These are phyloP conservation scores for Casuarina cunninghamiana DNA, from an alignment of 306 rosid genomes.

Conservation along the genomic window DNA sequence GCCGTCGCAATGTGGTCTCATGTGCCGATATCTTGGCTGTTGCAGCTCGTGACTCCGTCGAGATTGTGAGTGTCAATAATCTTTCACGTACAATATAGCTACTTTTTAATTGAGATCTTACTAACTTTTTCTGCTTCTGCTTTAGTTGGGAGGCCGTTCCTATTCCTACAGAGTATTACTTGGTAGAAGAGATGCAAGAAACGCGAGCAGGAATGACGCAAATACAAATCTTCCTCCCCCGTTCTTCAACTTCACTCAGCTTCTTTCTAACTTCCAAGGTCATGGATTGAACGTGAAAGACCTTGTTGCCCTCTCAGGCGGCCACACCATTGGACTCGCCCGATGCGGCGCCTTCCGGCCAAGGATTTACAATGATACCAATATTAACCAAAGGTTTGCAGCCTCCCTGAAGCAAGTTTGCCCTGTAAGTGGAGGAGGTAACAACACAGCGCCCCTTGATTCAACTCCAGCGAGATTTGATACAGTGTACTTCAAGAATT, in stretches of 20 bases:
- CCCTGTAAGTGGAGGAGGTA: constrained; percentile 30
- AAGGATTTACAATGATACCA: constrained; percentile 37
- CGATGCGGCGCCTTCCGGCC: constrained; percentile 26
- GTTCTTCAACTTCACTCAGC: constrained; percentile 30
- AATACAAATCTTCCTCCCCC: constrained; percentile 33
- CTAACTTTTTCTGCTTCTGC: neutral
- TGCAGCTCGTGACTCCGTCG: constrained; percentile 47
- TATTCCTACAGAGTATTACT: constrained; percentile 20
- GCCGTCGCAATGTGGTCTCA: constrained; percentile 30
- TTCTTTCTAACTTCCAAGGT: constrained; percentile 36
- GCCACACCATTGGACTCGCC: constrained; percentile 37
- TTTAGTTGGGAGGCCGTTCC: constrained; percentile 28
- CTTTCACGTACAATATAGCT: neutral
- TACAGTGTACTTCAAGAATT: constrained; percentile 30
- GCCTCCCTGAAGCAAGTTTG: constrained; percentile 9
- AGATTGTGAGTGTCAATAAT: constrained; percentile 20
- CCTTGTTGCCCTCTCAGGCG: constrained; percentile 34
- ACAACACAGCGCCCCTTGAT: constrained; percentile 22
- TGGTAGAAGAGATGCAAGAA: constrained; percentile 46
- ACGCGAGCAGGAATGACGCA: constrained; percentile 24
- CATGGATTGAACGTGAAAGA: constrained; percentile 38
- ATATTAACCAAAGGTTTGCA: constrained; percentile 30
- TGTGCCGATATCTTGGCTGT: constrained; percentile 44
- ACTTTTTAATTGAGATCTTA: neutral
- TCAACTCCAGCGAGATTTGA: constrained; percentile 8